Evolutionary conservation across 2,329 filamentous ascomycete genomes (phyloP).

Genomic region (Aspergillus viridinutans): DNA sequence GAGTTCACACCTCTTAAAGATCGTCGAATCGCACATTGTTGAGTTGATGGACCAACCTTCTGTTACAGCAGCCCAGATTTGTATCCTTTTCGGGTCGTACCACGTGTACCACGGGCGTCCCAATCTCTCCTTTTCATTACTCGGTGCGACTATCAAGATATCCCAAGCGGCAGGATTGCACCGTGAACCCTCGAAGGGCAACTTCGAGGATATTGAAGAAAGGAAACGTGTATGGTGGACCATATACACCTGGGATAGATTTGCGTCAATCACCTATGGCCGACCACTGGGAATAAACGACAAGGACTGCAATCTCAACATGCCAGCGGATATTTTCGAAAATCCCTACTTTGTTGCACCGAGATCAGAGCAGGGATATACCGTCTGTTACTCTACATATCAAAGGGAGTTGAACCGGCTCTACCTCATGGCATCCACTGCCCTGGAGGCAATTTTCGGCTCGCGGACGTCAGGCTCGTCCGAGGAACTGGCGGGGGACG

Average conservation of each 20-base stretch:
- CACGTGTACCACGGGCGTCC: conserved; percentile 43
- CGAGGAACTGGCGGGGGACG: conserved; percentile 14
- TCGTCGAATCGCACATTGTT: conserved; percentile 33
- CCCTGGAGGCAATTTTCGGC: conserved; percentile 21
- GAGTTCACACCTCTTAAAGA: conserved; percentile 14
- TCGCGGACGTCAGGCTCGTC: conserved; percentile 18
- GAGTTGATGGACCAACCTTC: conserved; percentile 41
- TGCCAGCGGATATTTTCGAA: conserved; percentile 33
- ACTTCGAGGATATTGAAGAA: conserved; percentile 28
- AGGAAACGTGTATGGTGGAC: conserved; percentile 42
- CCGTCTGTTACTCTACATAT: conserved; percentile 21
- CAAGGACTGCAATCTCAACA: conserved; percentile 34
- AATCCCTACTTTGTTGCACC: conserved; percentile 23
- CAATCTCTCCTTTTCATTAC: conserved; percentile 36
- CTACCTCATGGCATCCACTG: conserved; percentile 21
- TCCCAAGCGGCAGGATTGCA: conserved; percentile 35
- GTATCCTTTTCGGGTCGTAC: conserved; percentile 39
- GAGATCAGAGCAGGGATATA: not conserved
- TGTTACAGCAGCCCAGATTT: conserved; percentile 35
- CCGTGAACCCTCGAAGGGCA: conserved; percentile 21
- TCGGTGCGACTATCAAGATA: conserved; percentile 37
- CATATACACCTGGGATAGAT: conserved; percentile 42
- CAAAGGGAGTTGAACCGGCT: conserved; percentile 22
- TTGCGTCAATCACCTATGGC: conserved; percentile 40
- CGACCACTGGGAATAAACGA: conserved; percentile 41